phyloP scores from a whole-genome alignment of 2,329 filamentous ascomycete species.

The Pezicula neosporulosa region DNA sequence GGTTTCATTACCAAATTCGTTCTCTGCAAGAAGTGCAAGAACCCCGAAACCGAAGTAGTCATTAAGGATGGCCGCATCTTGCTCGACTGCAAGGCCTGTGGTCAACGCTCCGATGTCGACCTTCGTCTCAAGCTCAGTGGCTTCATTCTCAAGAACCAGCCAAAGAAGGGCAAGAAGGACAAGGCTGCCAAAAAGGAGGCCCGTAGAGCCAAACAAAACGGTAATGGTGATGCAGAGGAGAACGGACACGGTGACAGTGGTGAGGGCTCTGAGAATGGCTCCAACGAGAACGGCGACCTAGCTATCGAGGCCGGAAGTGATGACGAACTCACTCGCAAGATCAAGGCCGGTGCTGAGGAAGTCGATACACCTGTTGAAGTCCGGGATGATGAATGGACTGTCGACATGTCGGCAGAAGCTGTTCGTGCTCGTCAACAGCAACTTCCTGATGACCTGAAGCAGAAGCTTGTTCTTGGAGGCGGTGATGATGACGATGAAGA shows the following conservation, averaged over 20 bases:
- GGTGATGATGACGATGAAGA: slow-evolving; percentile 82
- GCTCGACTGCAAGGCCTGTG: slow-evolving; percentile 98
- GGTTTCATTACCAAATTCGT: slow-evolving; percentile 99
- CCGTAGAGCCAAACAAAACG: slow-evolving; percentile 75
- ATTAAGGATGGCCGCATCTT: slow-evolving; percentile 92
- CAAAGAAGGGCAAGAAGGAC: slow-evolving; percentile 94
- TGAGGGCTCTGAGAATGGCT: slow-evolving; percentile 59
- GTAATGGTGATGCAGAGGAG: slow-evolving; percentile 46
- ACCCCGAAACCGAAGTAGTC: slow-evolving; percentile 93
- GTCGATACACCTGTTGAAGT: slow-evolving; percentile 66
- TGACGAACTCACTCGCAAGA: slow-evolving; percentile 82
- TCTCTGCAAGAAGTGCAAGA: slow-evolving; percentile 99
- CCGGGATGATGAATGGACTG: slow-evolving; percentile 90
- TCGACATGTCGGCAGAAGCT: slow-evolving; percentile 93
- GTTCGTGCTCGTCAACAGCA: slow-evolving; percentile 91
- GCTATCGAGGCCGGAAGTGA: slow-evolving; percentile 74
- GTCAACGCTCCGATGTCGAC: slow-evolving; percentile 88
- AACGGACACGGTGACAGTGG: slow-evolving; percentile 56
- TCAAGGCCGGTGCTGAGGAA: slow-evolving; percentile 65
- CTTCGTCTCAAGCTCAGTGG: slow-evolving; percentile 92
- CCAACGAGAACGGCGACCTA: slow-evolving; percentile 46
- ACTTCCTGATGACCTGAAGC: slow-evolving; percentile 92
- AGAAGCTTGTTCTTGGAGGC: slow-evolving; percentile 77
- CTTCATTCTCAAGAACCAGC: slow-evolving; percentile 95
- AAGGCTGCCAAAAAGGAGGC: slow-evolving; percentile 90